Base-by-base conservation (phyloP, 108 stramenopile species). In the Cyclotella atomus region DNA sequence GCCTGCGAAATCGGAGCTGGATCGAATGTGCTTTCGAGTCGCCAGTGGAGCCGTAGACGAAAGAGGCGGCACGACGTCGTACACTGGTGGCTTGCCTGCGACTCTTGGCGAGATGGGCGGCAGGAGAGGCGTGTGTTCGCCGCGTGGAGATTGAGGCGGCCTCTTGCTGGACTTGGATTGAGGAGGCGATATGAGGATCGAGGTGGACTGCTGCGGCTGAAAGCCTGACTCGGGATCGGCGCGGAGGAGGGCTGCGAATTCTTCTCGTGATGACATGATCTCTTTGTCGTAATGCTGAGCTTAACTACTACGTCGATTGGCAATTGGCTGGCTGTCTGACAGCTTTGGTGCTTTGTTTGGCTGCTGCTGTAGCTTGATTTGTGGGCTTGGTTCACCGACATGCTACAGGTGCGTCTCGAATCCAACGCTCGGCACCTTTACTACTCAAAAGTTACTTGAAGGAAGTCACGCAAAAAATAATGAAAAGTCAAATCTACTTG, bases 231-330 rank as follows among this genome's bases (percentile, higher is more conserved):
- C 30, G 67, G 67, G 64, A 27, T 62, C 63, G 28, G 73, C 35
- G 0, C 36, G 64, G 4, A 75, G 52, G 41, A 75, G 50, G n/a
- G 73, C 65, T 30, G 73, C 32, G 38, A 75, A 75, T 45, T 75
- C 73, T 59, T 65, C 65, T 25, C 35, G 63, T 19, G 73, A 56
- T 30, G 73, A 34, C 73, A 75, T 75, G 28, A 10, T 53, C 24
- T 19, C 23, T 1, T 19, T 53, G 23, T 53, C 12, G 38, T 41
- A n/a, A n/a, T n/a, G n/a, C n/a, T n/a, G n/a, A n/a, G n/a, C n/a
- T n/a, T n/a, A n/a, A n/a, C n/a, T n/a, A n/a, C n/a, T n/a, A n/a
- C n/a, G n/a, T n/a, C n/a, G n/a, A n/a, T n/a, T n/a, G n/a, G n/a
- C n/a, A n/a, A n/a, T n/a, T n/a, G n/a, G n/a, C n/a, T n/a, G n/a